These are phyloP conservation scores for Xylariomycetidae sp. DNA, from an alignment of 2,329 filamentous ascomycete genomes.

Conservation along the genomic window DNA sequence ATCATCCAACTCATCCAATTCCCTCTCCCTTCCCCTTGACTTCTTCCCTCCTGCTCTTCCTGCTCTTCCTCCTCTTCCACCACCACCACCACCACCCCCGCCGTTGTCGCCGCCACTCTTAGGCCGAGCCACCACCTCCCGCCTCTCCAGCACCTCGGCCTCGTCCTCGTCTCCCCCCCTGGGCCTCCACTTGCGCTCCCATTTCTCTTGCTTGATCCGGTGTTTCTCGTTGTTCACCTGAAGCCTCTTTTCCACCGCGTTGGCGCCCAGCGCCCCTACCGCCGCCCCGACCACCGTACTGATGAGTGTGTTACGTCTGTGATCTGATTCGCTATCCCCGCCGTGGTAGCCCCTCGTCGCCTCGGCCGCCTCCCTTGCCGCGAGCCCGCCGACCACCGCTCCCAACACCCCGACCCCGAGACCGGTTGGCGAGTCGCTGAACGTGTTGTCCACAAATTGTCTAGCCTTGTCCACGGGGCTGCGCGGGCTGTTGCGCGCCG, in stretches of 20 bases:
- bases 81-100: slow-evolving; percentile 10
- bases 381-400: slow-evolving; percentile 49
- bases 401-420: slow-evolving; percentile 49
- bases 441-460: slow-evolving; percentile 39
- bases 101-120: slow-evolving; percentile 10
- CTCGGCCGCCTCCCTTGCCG: slow-evolving; percentile 45
- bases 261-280: slow-evolving; percentile 51
- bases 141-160: slow-evolving; percentile 13
- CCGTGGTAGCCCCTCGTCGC: slow-evolving; percentile 28
- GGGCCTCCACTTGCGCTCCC: slow-evolving; percentile 20
- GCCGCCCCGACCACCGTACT: slow-evolving; percentile 51
- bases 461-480: slow-evolving; percentile 37
- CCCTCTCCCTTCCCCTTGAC: slow-evolving; percentile 4
- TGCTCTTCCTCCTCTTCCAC: slow-evolving; percentile 7
- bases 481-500: slow-evolving; percentile 17
- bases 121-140: slow-evolving; percentile 19
- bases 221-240: slow-evolving; percentile 24
- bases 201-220: slow-evolving; percentile 17
- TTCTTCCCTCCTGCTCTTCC: slow-evolving; percentile 10
- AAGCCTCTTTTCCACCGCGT: slow-evolving; percentile 28
- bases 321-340: slow-evolving; percentile 20
- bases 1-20: slow-evolving; percentile 9
- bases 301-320: slow-evolving; percentile 33
- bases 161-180: slow-evolving; percentile 6
- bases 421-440: slow-evolving; percentile 44